Percentiles rank a stretch among this genome's conserved stretches.
phyloP scores from a whole-genome alignment of 257 asterid species.

The Rhazya stricta region DNA sequence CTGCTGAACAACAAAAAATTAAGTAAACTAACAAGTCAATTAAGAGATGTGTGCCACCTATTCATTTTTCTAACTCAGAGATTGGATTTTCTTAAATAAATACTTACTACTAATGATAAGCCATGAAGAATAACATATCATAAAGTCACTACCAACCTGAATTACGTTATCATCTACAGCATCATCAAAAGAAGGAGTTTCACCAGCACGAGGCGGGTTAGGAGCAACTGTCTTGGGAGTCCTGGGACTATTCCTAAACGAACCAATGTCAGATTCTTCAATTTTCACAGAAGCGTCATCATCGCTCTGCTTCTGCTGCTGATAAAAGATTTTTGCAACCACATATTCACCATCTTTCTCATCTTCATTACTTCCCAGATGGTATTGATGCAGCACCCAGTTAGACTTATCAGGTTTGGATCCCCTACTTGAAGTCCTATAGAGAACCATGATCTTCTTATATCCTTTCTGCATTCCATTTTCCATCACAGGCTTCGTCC shows the following conservation, averaged over 20 bases:
- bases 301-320: slow-evolving; percentile 47
- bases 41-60: too few relatives aligned
- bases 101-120: background rate
- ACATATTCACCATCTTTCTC: slow-evolving; percentile 71
- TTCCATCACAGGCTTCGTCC: slow-evolving; percentile 53
- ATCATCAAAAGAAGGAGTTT: slow-evolving; percentile 48
- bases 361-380: slow-evolving; percentile 62
- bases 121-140: background rate
- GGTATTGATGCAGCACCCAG: slow-evolving; percentile 97
- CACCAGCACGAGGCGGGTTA: slow-evolving; percentile 51
- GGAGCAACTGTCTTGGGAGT: slow-evolving; percentile 66
- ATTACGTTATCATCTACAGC: slow-evolving; percentile 21
- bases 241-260: slow-evolving; percentile 41
- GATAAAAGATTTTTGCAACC: slow-evolving; percentile 70
- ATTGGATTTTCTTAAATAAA: background rate
- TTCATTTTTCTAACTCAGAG: too few relatives aligned
- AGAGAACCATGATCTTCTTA: slow-evolving; percentile 91
- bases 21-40: too few relatives aligned
- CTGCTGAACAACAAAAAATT: too few relatives aligned
- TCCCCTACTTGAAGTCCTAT: slow-evolving; percentile 43
- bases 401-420: slow-evolving; percentile 57
- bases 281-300: slow-evolving; percentile 16
- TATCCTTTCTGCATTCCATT: slow-evolving; percentile 57
- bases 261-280: slow-evolving; percentile 43
- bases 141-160: slow-evolving; percentile 44